Base-by-base conservation (phyloP, 257 asterid genomes). In the Capsicum rhomboideum region DNA sequence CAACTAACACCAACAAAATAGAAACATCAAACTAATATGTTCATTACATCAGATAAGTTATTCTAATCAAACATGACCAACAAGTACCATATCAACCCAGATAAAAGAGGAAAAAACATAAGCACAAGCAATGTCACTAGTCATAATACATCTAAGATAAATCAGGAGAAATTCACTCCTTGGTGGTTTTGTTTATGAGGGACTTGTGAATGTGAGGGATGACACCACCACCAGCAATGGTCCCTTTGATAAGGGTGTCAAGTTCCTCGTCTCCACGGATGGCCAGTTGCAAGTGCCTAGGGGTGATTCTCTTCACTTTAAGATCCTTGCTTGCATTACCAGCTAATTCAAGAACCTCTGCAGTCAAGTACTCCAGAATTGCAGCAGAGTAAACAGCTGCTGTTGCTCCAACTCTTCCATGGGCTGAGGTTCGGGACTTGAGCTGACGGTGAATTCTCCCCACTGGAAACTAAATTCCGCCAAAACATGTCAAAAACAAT, bases 191-290 rank as follows among this genome's bases (percentile, higher is more conserved):
- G 94, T 96, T 96, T 93, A 96, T 96, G 92, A 96, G 98, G 86
- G 99, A 96, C 55, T 96, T 96, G 93, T 96, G 99, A 79, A 96
- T 96, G 91, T 96, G 99, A 37, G 99, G 99, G 80, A 96, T 96
- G 85, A 94, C 99, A 85, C 99, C 99, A 56, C 99, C 99, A 46
- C 99, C 98, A 4, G 99, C 99, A 50, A 95, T 95, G 88, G 99
- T 95, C 31, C 99, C 99, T 85, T 95, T 95, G 90, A 95, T 95
- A 77, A 95, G 98, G 17, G 99, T 95, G 85, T 95, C 99, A 1
- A 95, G 99, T 91, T 95, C 99, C 88, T 95, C 98, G 5, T 95
- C 99, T 59, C 99, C 99, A 3, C 99, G 98, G 79, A 95, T 95
- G n/a, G 99, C 99, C 42, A 95, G 90, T 87, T 95, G 99, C 89